phyloP scores from a whole-genome alignment of 108 stramenopile species.

The Pseudonitzschia pungens region DNA sequence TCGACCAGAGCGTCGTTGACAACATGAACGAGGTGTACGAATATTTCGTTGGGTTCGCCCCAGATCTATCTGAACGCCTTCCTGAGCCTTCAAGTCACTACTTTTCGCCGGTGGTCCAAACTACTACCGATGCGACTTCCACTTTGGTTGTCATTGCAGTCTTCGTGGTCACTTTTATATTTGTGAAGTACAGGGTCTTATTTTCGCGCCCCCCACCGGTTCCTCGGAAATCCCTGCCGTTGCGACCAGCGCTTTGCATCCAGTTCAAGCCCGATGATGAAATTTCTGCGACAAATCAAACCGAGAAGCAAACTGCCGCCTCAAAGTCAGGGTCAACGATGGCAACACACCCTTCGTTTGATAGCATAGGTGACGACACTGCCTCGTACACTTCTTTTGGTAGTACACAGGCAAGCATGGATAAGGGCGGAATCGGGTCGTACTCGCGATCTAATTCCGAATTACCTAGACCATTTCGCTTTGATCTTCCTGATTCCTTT shows the following conservation, averaged over 20 bases:
- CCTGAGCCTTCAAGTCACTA: neutral
- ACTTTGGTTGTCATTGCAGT: neutral
- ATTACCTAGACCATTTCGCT: neutral
- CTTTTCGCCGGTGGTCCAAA: neutral
- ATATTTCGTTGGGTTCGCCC: neutral
- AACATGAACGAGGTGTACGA: neutral
- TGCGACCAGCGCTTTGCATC: conserved; percentile 70
- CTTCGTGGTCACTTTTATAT: conserved; percentile 6
- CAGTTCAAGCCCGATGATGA: conserved; percentile 81
- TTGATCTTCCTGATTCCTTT: conserved; percentile 84
- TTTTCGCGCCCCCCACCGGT: conserved; percentile 73
- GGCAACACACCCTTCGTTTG: neutral
- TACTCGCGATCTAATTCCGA: conserved; percentile 21
- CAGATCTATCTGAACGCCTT: neutral
- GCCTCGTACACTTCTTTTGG: neutral
- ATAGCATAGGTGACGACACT: neutral
- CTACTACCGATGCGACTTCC: neutral
- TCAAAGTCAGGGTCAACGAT: neutral
- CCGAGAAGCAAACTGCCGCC: neutral
- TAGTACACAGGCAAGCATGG: neutral
- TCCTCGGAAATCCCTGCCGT: conserved; percentile 62
- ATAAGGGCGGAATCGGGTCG: neutral
- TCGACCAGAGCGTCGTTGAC: too few species aligned
- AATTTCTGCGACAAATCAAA: conserved; percentile 10
- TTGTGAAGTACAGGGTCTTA: conserved; percentile 18